Evolutionary conservation across 345 rosid species (phyloP), one percentile per base, ranked within the genome.

Genomic region (Citrus glauca): DNA sequence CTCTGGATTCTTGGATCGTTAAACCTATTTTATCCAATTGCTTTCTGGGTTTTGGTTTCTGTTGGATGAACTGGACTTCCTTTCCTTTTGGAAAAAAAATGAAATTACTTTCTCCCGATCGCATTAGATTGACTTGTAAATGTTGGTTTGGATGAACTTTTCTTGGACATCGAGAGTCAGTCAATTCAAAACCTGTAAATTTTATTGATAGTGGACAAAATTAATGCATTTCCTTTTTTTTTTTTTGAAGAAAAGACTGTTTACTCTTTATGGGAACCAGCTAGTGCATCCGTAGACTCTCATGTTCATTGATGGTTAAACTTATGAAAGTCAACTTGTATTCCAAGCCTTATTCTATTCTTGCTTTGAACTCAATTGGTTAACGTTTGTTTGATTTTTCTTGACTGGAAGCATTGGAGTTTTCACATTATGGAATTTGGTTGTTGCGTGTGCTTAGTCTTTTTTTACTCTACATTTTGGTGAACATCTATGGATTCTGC

Each of bases 401-500:
- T 69, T 68, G 65, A 11, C 32, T 37, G 28, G 25, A 50, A 71
- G 62, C 50, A 53, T 30, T 50, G 42, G 74, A 30, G 42, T 53
- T 70, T 16, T 20, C 73, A 28, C 73, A 66, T 40, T 66, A 37
- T n/a, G 63, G 66, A 65, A 30, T 30, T 22, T 16, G 38, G 63
- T 30, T 56, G 19, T 2, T 66, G 4, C 4, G 1, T 30, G 28
- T 38, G 48, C 74, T 27, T 28, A 50, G 40, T 40, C 64, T 68
- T 35, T 68, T 48, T 7, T 22, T 38, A 27, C 27, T 55, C 6
- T 1, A 14, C 16, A 42, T 42, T 42, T 42, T 42, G 50, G 50
- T 42, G 50, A 11, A 42, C 16, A 32, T 61, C 14, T 10, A 9
- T 11, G 8, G 66, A 32, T 62, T 69, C 72, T 37, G 86, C 82